phyloP scores from a whole-genome alignment of 768 basidiomycete genomes.

The Cytidiella melzeri region DNA sequence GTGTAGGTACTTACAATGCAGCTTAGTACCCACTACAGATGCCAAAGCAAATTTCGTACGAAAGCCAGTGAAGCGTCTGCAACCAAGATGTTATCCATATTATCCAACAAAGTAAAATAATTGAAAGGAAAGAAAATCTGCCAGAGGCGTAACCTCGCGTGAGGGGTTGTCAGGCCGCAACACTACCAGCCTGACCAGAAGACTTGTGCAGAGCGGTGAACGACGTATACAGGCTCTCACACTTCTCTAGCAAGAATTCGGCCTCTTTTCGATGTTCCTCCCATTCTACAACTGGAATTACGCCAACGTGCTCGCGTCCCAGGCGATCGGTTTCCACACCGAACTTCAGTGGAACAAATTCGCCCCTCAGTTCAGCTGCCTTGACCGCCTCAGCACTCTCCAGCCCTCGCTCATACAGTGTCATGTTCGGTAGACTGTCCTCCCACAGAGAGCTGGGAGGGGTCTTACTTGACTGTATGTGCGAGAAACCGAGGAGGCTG shows the following conservation, averaged over 20 bases:
- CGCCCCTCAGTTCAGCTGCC: slow-evolving; percentile 12
- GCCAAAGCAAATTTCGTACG: no score
- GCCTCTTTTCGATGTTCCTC: slow-evolving; percentile 42
- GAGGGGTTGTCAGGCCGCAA: no score
- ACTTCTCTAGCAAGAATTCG: slow-evolving; percentile 43
- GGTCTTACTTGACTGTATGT: slow-evolving; percentile 7
- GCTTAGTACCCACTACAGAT: no score
- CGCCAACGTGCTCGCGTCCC: slow-evolving; percentile 49
- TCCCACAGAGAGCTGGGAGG: slow-evolving; percentile 1
- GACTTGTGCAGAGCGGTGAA: slow-evolving; percentile 30
- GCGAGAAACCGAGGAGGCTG: slow-evolving; percentile 11
- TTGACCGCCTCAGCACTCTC: slow-evolving; percentile 13
- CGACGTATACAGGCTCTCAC: slow-evolving; percentile 45
- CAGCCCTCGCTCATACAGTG: slow-evolving; percentile 6
- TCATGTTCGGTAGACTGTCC: slow-evolving; percentile 9
- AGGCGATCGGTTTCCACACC: slow-evolving; percentile 50
- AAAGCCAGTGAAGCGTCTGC: no score
- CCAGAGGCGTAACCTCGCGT: no score
- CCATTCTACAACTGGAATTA: slow-evolving; percentile 45
- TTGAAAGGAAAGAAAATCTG: no score
- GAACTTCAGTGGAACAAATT: slow-evolving; percentile 38
- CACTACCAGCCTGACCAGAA: no score
- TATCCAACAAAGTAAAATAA: no score
- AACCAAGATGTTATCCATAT: no score
- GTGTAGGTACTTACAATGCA: no score